Evolutionary conservation across 2,329 filamentous ascomycete genomes (phyloP), one percentile per base, ranked within the genome.

Genomic region (Grosmannia clavigera): DNA sequence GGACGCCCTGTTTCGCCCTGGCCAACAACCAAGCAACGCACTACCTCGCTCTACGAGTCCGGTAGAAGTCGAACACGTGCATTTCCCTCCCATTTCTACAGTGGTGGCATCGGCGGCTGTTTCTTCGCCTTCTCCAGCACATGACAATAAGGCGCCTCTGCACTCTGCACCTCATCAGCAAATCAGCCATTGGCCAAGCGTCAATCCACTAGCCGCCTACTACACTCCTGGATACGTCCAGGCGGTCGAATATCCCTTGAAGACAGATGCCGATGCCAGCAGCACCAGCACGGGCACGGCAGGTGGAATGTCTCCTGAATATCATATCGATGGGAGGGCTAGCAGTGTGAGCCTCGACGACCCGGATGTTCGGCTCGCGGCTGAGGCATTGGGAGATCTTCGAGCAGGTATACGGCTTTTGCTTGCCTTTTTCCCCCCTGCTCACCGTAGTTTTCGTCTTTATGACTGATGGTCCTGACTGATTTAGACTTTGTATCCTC

Each of bases 381-480:
- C 88, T 35, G 86, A 91, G 71, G 88, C 88, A 9, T 75, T 92
- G 16, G 87, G 87, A 56, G 86, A 89, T 66, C 77, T 92, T 62
- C 80, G 85, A 72, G 84, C 87, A 67, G 86, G 87, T 90, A 75
- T 58, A 59, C 35, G 6, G 11, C n/a, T 2, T n/a, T 46, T 7
- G 43, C 19, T n/a, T 19, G 5, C 10, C 9, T n/a, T 10, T n/a
- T 46, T 1, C 19, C 43, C n/a, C 7, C 54, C 46, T 40, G 35
- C 11, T 40, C 38, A 4, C 16, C 33, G 9, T 35, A 11, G 52
- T n/a, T 14, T 14, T 40, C 16, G 19, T 12, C 38, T 22, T 31
- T 27, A 43, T 56, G 50, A 52, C 64, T 69, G 60, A 67, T 61
- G 55, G 29, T 11, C 10, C 14, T 16, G 58, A 62, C 61, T 67